Base-by-base conservation (phyloP, 805 yeast species). In the Myxozyma nipponensis region DNA sequence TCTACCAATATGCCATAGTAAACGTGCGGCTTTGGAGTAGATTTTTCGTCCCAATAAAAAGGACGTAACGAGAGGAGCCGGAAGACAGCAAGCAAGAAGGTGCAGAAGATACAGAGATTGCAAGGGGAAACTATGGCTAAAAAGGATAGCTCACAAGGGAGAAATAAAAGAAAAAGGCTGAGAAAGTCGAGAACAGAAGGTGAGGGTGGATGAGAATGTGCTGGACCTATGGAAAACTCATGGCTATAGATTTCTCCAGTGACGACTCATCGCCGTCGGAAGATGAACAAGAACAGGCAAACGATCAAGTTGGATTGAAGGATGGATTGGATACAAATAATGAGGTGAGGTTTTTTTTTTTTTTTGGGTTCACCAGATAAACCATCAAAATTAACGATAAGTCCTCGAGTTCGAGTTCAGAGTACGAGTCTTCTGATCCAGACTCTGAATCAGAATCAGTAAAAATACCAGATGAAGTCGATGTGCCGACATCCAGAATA, bases 141-240 rank as follows among this genome's bases (percentile, higher is more conserved):
- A 15, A 21, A 39, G 17, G 18, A 39, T 22, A 39, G 32, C 6
- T n/a, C n/a, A n/a, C 32, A 39, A 3, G 47, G 44, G 24, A 39
- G 21, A 22, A 52, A 46, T 22, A 35, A 44, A 32, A 50, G 59
- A 25, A 55, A 55, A 37, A 38, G 59, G 17, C 47, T 30, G 15
- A 41, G 59, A 13, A 55, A 53, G 44, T 39, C 59, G 39, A 47
- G 59, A 26, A 55, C 59, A 21, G 48, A 49, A 46, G 57, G 56
- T 52, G 22, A 10, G 44, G 6, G 3, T 4, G 40, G 15, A n/a
- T 15, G 15, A 36, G 13, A 7, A 7, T 36, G 10, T 15, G n/a
- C n/a, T 36, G 7, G 21, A 36, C 15, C 10, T 36, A n/a, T n/a
- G n/a, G n/a, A n/a, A n/a, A n/a, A n/a, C n/a, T n/a, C n/a, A n/a